Evolutionary conservation across 73 alveolate genomes (phyloP).

Genomic region (Paramecium octaurelia): DNA sequence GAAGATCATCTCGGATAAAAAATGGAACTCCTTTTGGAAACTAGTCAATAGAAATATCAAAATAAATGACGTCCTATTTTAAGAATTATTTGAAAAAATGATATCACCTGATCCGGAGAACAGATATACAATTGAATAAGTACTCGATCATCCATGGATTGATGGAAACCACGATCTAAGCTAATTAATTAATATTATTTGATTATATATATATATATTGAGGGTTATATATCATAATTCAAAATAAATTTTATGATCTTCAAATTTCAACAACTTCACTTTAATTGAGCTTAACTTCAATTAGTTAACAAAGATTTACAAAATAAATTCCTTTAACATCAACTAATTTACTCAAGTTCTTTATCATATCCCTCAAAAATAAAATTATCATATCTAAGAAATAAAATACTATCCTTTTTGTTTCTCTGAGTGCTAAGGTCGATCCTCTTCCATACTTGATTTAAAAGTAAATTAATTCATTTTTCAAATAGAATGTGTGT

Average conservation of each 20-base stretch:
- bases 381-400: neutral
- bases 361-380: neutral
- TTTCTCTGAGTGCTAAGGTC: too few species aligned
- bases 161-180: constrained; percentile 15
- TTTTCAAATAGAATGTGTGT: too few species aligned
- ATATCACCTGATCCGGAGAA: neutral
- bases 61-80: neutral
- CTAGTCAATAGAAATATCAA: constrained; percentile 11
- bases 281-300: neutral
- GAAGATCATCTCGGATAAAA: neutral
- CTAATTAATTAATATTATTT: neutral
- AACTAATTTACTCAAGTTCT: too few species aligned
- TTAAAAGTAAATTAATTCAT: too few species aligned
- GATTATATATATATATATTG: neutral
- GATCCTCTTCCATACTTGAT: too few species aligned
- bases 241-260: neutral
- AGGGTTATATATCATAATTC: neutral
- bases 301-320: too few species aligned
- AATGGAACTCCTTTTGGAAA: constrained; percentile 37
- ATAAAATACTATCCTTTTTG: too few species aligned
- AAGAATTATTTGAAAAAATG: neutral
- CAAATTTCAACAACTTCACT: neutral
- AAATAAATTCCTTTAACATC: constrained; percentile 2
- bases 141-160: neutral
- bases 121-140: neutral